These are phyloP conservation scores for Peltaster fructicola DNA, from an alignment of 2,329 filamentous ascomycete species.

Conservation along the genomic window DNA sequence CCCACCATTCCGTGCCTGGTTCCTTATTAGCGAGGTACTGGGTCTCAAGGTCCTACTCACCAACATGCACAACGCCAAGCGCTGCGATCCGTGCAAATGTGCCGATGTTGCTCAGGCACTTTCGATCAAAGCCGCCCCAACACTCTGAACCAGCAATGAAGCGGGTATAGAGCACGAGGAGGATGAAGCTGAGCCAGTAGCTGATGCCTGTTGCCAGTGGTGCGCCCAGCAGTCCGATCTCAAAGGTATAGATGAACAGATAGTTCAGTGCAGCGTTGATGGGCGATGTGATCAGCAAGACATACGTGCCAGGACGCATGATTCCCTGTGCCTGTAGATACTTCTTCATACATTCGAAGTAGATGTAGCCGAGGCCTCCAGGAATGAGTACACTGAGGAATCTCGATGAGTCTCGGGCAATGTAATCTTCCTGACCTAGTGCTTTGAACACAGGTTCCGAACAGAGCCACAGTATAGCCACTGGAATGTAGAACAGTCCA, in stretches of 20 bases:
- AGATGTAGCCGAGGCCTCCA: slow-evolving; percentile 71
- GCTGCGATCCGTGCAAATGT: slow-evolving; percentile 59
- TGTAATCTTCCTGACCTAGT: slow-evolving; percentile 61
- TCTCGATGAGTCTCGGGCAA: slow-evolving; percentile 53
- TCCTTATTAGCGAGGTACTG: too few species aligned
- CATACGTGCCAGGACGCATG: slow-evolving; percentile 47
- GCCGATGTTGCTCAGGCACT: slow-evolving; percentile 46
- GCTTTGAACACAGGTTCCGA: slow-evolving; percentile 57
- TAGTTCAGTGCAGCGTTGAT: slow-evolving; percentile 41
- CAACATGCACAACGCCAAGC: slow-evolving; percentile 65
- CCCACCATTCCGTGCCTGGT: slow-evolving; percentile 88
- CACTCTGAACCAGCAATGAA: slow-evolving; percentile 56
- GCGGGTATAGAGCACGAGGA: slow-evolving; percentile 55
- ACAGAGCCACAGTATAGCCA: slow-evolving; percentile 56
- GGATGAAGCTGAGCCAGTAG: slow-evolving; percentile 69
- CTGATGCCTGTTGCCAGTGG: slow-evolving; percentile 68
- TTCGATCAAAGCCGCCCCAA: slow-evolving; percentile 57
- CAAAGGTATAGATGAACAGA: slow-evolving; percentile 55
- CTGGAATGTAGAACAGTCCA: slow-evolving; percentile 51
- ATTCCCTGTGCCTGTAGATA: slow-evolving; percentile 43
- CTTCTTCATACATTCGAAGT: slow-evolving; percentile 61
- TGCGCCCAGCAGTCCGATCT: slow-evolving; percentile 57
- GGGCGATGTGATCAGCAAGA: slow-evolving; percentile 42
- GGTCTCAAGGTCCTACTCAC: too few species aligned
- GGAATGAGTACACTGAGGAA: slow-evolving; percentile 62